Conservation (phyloP, 1,139 yeast species). For the Yamadazyma songkhlaensis region DNA sequence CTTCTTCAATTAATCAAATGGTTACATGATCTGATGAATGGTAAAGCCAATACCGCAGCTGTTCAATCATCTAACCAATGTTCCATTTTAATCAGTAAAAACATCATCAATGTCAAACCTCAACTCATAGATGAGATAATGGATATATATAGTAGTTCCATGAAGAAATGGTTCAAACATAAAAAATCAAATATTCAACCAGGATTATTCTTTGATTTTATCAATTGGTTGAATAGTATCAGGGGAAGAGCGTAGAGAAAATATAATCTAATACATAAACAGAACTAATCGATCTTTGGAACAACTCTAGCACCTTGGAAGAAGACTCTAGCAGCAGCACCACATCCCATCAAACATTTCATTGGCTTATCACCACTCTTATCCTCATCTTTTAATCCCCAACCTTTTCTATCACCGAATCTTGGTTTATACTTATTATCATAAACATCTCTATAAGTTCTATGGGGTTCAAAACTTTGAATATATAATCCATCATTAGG, state of each 20-base stretch:
- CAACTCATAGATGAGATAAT: constrained; percentile 36
- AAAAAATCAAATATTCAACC: constrained; percentile 52
- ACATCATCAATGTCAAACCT: constrained; percentile 38
- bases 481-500: constrained; percentile 59
- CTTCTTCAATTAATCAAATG: constrained; percentile 21
- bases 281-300: constrained; percentile 26
- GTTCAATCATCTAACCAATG: constrained; percentile 58
- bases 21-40: constrained; percentile 40
- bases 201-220: constrained; percentile 69
- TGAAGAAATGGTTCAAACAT: constrained; percentile 60
- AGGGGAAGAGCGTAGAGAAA: not conserved
- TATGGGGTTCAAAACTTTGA: constrained; percentile 61
- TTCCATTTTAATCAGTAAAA: constrained; percentile 61
- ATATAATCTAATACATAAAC: not conserved
- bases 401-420: constrained; percentile 56
- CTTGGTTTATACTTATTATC: constrained; percentile 47
- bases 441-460: constrained; percentile 49
- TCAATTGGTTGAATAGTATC: constrained; percentile 63
- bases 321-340: constrained; percentile 66
- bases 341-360: constrained; percentile 63
- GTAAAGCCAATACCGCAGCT: constrained; percentile 48
- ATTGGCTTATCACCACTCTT: constrained; percentile 38
- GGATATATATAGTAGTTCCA: constrained; percentile 53
- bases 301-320: constrained; percentile 64
- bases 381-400: constrained; percentile 50